These are phyloP conservation scores for Citrus hindsii DNA, from an alignment of 345 rosid genomes.

Conservation along the genomic window DNA sequence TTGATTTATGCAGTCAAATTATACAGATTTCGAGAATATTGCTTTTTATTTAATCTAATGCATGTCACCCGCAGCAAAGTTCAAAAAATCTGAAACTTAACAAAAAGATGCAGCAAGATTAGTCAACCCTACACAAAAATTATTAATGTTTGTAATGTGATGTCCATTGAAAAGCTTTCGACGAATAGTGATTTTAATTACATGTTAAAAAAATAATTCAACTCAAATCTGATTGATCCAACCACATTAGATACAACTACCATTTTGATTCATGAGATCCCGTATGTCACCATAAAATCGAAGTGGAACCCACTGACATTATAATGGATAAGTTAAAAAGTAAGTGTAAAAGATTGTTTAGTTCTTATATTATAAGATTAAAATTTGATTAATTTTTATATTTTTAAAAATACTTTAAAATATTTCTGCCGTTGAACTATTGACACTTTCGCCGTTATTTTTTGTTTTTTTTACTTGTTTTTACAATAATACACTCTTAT, in stretches of 20 bases:
- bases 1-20: too few species aligned
- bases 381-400: too few species aligned
- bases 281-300: background rate
- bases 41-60: background rate
- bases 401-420: too few species aligned
- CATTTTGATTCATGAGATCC: background rate
- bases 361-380: too few species aligned
- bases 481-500: too few species aligned
- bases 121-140: background rate
- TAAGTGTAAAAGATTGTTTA: too few species aligned
- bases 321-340: background rate
- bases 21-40: too few species aligned
- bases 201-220: background rate
- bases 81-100: background rate
- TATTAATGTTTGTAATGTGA: background rate
- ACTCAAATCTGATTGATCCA: conserved; percentile 1
- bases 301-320: background rate
- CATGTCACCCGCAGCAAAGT: background rate
- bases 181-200: background rate
- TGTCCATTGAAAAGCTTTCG: background rate
- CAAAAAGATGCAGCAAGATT: background rate
- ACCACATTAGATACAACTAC: background rate
- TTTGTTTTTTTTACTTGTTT: too few species aligned
- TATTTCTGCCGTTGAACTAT: too few species aligned
- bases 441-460: too few species aligned